Conservation (phyloP, 768 basidiomycete species). For the Boletus reticulatus region DNA sequence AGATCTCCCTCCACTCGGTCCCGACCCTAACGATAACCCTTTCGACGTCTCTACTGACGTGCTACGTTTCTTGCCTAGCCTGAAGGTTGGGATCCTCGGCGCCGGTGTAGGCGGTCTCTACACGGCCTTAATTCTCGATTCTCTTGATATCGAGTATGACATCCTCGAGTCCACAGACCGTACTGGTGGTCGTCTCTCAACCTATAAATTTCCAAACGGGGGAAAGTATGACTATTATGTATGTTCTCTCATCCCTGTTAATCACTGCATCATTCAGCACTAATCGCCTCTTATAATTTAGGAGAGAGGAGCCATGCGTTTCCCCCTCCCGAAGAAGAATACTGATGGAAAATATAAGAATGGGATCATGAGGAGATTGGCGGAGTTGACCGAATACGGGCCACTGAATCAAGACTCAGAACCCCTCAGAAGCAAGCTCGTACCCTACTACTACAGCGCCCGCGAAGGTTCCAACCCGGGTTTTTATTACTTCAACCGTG, state of each 20-base stretch:
- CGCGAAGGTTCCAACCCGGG: conserved; percentile 5
- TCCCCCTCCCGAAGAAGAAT: conserved; percentile 22
- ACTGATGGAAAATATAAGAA: conserved; percentile 15
- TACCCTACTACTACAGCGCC: conserved; percentile 16
- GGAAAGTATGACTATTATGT: conserved; percentile 38
- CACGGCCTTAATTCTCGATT: conserved; percentile 44
- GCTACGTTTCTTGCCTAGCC: not conserved
- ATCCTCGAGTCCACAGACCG: conserved; percentile 43
- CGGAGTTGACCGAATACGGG: conserved; percentile 29
- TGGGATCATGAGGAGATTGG: conserved; percentile 29
- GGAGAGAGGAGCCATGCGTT: conserved; percentile 45
- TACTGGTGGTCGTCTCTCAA: conserved; percentile 43
- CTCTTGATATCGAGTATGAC: conserved; percentile 41
- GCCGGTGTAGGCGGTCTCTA: conserved; percentile 36
- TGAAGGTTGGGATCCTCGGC: conserved; percentile 20
- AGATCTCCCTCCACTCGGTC: not conserved
- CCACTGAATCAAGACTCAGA: not conserved
- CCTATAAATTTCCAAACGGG: conserved; percentile 36
- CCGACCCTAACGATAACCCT: not conserved
- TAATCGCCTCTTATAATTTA: not conserved
- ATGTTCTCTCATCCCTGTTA: conserved; percentile 1
- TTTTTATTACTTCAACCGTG: conserved; percentile 8
- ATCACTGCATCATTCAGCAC: not conserved
- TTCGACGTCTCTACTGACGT: not conserved
- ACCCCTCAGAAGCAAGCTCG: conserved; percentile 16